Base-by-base conservation (phyloP, 768 basidiomycete species). In the Collybia mongolica region DNA sequence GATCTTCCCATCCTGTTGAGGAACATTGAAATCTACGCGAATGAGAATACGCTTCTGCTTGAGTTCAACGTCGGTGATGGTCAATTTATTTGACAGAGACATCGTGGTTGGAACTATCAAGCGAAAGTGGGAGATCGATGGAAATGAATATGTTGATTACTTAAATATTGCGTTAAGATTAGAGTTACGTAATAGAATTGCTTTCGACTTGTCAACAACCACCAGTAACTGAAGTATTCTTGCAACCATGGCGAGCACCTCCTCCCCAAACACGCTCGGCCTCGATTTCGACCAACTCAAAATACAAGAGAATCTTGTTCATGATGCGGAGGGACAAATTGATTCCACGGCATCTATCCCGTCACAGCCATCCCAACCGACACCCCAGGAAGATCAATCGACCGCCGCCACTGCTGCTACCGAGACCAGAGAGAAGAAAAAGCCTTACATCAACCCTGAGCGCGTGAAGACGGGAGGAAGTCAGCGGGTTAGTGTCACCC, bases 1-100 rank as follows among this genome's bases (percentile, higher is more conserved):
- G 78, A 98, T 94, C 65, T 86, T 86, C 43, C 87, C 88, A 65
- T 92, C 88, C 61, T 87, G 81, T 72, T 92, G 86, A 54, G 93
- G 93, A 53, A 96, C 93, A 66, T 96, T 96, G 77, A 96, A 96
- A 76, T 96, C 93, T 58, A 95, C 94, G 59, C 93, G 89, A 65
- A 96, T 90, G 64, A 96, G 87, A 59, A 94, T 90, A 56, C 90
- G 89, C 70, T 90, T 93, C 62, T 76, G 87, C 58, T 82, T 83
- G 79, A 98, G 84, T 59, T 87, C 81, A 65, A 96, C 75, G 72
- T 98, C 96, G 54, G 85, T 89, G 72, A 98, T 91, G 54, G 90
- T 81, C 58, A 98, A 82, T 71, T 98, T 98, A 75, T 87, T 93
- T 20, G 95, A 86, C 68, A 98, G 88, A 51, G 94, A 97, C 95